These are phyloP conservation scores for Lycium ferocissimum DNA, from an alignment of 257 asterid species.

Conservation along the genomic window DNA sequence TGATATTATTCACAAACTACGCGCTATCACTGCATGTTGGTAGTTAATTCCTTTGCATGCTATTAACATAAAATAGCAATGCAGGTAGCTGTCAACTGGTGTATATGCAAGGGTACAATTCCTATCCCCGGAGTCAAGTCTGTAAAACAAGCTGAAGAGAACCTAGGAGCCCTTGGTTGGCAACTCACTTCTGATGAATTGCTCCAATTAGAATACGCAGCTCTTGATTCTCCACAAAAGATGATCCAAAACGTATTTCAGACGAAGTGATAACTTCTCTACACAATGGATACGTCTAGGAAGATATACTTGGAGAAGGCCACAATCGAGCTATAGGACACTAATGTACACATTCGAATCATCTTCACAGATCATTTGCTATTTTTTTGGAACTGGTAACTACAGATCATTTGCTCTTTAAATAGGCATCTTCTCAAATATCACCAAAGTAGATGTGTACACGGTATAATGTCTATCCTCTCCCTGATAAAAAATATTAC, in stretches of 20 bases:
- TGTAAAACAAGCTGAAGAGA: constrained; percentile 75
- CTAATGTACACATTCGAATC: not conserved
- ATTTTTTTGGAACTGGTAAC: no score
- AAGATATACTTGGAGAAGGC: not conserved
- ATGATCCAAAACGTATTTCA: constrained; percentile 94
- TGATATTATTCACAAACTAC: not conserved
- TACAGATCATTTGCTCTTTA: not conserved
- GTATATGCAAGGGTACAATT: constrained; percentile 81
- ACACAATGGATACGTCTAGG: not conserved
- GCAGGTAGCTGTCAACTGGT: constrained; percentile 97
- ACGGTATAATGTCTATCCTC: not conserved
- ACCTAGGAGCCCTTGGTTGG: constrained; percentile 98
- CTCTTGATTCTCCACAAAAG: constrained; percentile 67
- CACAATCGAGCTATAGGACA: not conserved
- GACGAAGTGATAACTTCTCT: constrained; percentile 48
- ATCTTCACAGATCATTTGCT: not conserved
- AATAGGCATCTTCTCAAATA: not conserved
- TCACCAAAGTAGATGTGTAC: not conserved
- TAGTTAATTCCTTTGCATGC: not conserved
- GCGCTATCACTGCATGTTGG: no score
- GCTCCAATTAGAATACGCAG: constrained; percentile 68
- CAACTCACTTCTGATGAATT: constrained; percentile 71
- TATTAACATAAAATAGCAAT: not conserved
- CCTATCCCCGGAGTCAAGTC: constrained; percentile 94
- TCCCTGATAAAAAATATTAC: not conserved